Conservation (phyloP, 805 yeast species). For the Kodamaea hsintzibuensis region DNA sequence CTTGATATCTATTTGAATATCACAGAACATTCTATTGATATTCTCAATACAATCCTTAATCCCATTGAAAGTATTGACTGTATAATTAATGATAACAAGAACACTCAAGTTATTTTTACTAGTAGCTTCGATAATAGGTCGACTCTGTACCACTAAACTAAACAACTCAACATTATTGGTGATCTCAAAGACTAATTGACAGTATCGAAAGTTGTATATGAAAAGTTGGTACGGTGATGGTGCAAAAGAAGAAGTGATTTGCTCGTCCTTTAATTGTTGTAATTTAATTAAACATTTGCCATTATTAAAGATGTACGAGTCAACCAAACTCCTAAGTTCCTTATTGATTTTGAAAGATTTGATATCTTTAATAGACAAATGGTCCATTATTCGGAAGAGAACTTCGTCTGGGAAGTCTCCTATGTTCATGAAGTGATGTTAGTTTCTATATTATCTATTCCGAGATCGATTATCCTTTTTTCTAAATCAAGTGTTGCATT, state of each 20-base stretch:
- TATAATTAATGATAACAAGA: slow-evolving; percentile 10
- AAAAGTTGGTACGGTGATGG: not conserved
- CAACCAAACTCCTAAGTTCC: slow-evolving; percentile 5
- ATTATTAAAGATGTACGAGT: slow-evolving; percentile 10
- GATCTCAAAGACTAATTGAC: slow-evolving; percentile 5
- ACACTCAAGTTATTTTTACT: slow-evolving; percentile 1
- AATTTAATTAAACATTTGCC: slow-evolving; percentile 8
- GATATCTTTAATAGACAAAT: slow-evolving; percentile 5
- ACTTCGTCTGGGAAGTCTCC: slow-evolving; percentile 11
- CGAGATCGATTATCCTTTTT: not conserved
- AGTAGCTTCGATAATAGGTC: not conserved
- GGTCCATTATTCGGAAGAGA: slow-evolving; percentile 3
- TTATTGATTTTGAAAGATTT: slow-evolving; percentile 7
- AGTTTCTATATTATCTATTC: not conserved
- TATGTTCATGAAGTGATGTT: not conserved
- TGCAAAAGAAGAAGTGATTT: not conserved
- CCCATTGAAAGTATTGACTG: slow-evolving; percentile 7
- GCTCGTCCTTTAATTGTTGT: not conserved
- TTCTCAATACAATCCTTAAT: slow-evolving; percentile 11
- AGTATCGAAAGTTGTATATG: slow-evolving; percentile 1
- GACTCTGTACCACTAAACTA: not conserved
- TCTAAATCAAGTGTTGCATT: not conserved
- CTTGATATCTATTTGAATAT: slow-evolving; percentile 5
- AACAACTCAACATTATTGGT: slow-evolving; percentile 1
- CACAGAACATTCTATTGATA: slow-evolving; percentile 4